These are phyloP conservation scores for Leccinellum albellum DNA, from an alignment of 768 basidiomycete genomes.

Conservation along the genomic window DNA sequence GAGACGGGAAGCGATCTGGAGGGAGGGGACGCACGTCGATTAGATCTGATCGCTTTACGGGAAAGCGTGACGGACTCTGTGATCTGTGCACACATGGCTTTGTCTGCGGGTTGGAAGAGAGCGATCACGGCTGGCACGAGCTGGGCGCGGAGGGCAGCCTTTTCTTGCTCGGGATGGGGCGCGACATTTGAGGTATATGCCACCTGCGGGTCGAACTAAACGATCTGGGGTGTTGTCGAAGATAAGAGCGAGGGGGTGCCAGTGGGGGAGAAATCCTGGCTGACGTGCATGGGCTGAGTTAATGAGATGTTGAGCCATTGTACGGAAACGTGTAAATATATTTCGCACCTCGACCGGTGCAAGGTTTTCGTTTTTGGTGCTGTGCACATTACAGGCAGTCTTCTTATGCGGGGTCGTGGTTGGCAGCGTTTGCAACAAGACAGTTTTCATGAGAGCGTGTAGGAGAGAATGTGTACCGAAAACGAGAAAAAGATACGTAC, in stretches of 20 bases:
- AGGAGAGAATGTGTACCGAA: too few relatives aligned
- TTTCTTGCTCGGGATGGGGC: conserved; percentile 69
- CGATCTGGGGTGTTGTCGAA: conserved; percentile 60
- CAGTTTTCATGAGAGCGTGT: too few relatives aligned
- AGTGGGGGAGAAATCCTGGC: conserved; percentile 63
- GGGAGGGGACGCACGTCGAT: conserved; percentile 67
- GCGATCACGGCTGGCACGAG: conserved; percentile 91
- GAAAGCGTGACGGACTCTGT: conserved; percentile 97
- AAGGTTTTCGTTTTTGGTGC: too few relatives aligned
- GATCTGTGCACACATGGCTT: conserved; percentile 73
- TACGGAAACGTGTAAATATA: too few relatives aligned
- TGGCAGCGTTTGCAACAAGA: too few relatives aligned
- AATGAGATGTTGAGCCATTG: too few relatives aligned
- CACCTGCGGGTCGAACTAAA: conserved; percentile 74
- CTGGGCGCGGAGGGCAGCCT: conserved; percentile 63
- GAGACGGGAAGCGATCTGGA: conserved; percentile 7
- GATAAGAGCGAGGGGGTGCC: conserved; percentile 71
- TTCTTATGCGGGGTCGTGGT: too few relatives aligned
- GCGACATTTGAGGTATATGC: conserved; percentile 87
- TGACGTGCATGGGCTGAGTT: conserved; percentile 32
- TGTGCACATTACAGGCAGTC: too few relatives aligned
- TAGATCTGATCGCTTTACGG: conserved; percentile 79
- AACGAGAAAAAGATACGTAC: too few relatives aligned
- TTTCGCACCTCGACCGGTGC: too few relatives aligned
- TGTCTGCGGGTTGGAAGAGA: conserved; percentile 70